Base-by-base conservation (phyloP, 345 rosid species). In the Cardiospermum halicacabum region DNA sequence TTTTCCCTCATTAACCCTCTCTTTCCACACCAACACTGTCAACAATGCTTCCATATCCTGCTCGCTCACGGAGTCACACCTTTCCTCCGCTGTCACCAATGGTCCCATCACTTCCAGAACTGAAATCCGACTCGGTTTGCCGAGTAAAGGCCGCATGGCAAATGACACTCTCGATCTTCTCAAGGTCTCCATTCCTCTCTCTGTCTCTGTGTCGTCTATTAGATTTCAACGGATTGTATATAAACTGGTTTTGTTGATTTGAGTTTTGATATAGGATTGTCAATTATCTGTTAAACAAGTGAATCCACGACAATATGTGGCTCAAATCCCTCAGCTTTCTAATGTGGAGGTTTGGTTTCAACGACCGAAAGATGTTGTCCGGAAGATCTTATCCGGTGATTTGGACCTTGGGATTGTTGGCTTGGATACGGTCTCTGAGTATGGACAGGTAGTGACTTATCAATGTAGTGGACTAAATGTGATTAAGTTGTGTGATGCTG, bases 71-170 rank as follows among this genome's bases (percentile, higher is more conserved):
- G 69, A 76, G 53, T 31, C 81, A 47, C 83, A 79, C 48, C 49
- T 43, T 81, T 45, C 83, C 15, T 67, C 85, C 2, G 76, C 80
- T 24, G 67, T 74, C 8, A 78, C 81, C 51, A 86, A 82, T 49
- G 65, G 59, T 12, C 6, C 63, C 28, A 64, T 57, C 42, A 28
- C 65, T 11, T 87, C 81, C 56, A 75, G 95, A 56, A 68, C 69
- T 2, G 87, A 77, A 85, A 75, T 87, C 56, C 91, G 99, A 13
- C 80, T 94, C 36, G 97, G 97, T 40, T 83, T 94, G 82, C 99
- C 99, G 42, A 94, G 97, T 58, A 94, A 94, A 69, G 99, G 99
- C 3, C 97, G 99, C 42, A 87, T 91, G 96, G 96, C 97, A 4
- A 74, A 78, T 1, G 96, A 91, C 65, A 77, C 97, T 15, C 80